phyloP scores from a whole-genome alignment of 2,329 filamentous ascomycete species.

The Conoideocrella luteorostrata region DNA sequence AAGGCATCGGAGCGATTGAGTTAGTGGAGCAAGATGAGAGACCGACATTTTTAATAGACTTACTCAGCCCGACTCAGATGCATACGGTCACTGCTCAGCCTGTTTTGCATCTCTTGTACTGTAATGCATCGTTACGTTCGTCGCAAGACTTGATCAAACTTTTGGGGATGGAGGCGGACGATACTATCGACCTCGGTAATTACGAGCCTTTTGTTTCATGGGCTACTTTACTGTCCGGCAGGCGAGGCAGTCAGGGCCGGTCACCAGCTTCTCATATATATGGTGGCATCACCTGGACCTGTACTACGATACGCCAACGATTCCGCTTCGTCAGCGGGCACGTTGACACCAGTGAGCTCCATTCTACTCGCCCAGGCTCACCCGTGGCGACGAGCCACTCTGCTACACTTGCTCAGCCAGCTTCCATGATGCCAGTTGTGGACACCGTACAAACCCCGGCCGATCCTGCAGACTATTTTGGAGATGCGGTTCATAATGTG shows the following conservation, averaged over 20 bases:
- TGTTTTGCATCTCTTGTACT: slow-evolving; percentile 57
- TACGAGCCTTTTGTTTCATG: slow-evolving; percentile 63
- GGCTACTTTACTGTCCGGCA: slow-evolving; percentile 51
- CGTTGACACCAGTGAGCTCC: slow-evolving; percentile 19
- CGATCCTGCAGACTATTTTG: slow-evolving; percentile 38
- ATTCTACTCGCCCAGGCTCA: slow-evolving; percentile 30
- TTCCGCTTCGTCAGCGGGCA: slow-evolving; percentile 62
- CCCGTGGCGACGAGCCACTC: slow-evolving; percentile 18
- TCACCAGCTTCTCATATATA: slow-evolving; percentile 51
- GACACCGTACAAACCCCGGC: slow-evolving; percentile 15
- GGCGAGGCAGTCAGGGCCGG: slow-evolving; percentile 46
- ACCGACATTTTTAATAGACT: slow-evolving; percentile 70
- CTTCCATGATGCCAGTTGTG: slow-evolving; percentile 25
- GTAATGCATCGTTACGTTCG: slow-evolving; percentile 60
- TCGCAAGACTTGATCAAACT: slow-evolving; percentile 49
- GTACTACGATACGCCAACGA: slow-evolving; percentile 60
- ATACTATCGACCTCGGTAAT: slow-evolving; percentile 36
- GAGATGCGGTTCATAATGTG: slow-evolving; percentile 18
- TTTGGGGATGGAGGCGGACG: slow-evolving; percentile 44
- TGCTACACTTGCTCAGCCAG: slow-evolving; percentile 23
- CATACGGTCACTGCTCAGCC: slow-evolving; percentile 37
- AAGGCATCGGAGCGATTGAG: slow-evolving; percentile 62
- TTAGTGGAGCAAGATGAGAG: slow-evolving; percentile 70
- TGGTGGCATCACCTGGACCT: slow-evolving; percentile 63
- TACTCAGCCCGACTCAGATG: slow-evolving; percentile 51